Conservation (phyloP, 805 yeast species). For the Kregervanrija fluxuum region DNA sequence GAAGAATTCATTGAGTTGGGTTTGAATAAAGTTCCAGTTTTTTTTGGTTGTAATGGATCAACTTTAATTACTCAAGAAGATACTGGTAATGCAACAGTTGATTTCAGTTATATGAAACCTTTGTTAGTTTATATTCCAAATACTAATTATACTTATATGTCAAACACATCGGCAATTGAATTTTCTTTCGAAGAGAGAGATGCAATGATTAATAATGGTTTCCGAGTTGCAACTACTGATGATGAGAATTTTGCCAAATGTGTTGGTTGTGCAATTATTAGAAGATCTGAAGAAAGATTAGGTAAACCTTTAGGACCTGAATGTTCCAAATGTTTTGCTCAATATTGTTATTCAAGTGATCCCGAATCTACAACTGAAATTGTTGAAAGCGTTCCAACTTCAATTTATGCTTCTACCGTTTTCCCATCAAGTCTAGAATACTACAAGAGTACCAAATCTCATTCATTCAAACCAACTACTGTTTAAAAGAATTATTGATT, state of each 20-base stretch:
- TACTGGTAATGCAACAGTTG: constrained; percentile 11
- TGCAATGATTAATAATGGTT: constrained; percentile 63
- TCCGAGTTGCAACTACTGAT: constrained; percentile 54
- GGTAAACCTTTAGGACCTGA: constrained; percentile 42
- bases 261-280: constrained; percentile 73
- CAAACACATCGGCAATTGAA: constrained; percentile 59
- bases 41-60: constrained; percentile 72
- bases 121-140: constrained; percentile 71
- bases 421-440: constrained; percentile 9
- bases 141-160: constrained; percentile 44
- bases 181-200: constrained; percentile 51
- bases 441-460: constrained; percentile 7
- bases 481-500: constrained; percentile 2
- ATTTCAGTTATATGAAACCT: constrained; percentile 45
- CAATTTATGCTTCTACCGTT: constrained; percentile 10
- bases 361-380: constrained; percentile 1
- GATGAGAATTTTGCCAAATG: constrained; percentile 66
- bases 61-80: constrained; percentile 36
- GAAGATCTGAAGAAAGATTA: constrained; percentile 65
- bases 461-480: not conserved
- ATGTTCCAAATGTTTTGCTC: constrained; percentile 59
- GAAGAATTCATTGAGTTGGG: constrained; percentile 50
- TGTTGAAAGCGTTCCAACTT: constrained; percentile 10
- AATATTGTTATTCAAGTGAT: constrained; percentile 48
- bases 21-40: constrained; percentile 57